Conservation (phyloP, 768 basidiomycete genomes). For the Boletus bicolor region DNA sequence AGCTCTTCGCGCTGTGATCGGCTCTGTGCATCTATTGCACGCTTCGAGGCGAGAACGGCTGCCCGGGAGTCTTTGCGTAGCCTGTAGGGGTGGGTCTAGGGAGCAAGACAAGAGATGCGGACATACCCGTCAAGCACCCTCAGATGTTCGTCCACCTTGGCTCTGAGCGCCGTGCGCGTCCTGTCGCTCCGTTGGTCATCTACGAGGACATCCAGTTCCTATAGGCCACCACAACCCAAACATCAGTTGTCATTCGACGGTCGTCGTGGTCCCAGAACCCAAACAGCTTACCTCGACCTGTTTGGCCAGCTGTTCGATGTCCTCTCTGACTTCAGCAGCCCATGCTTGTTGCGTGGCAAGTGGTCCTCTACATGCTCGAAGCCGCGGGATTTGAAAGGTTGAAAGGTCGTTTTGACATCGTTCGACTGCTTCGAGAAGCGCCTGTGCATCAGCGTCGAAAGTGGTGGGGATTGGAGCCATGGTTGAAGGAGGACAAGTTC, state of each 20-base stretch:
- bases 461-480: slow-evolving; percentile 66
- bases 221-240: background rate
- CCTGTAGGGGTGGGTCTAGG: slow-evolving; percentile 33
- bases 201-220: slow-evolving; percentile 67
- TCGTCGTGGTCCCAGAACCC: background rate
- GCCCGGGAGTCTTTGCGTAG: slow-evolving; percentile 60
- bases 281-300: slow-evolving; percentile 60
- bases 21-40: slow-evolving; percentile 59
- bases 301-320: slow-evolving; percentile 57
- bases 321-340: slow-evolving; percentile 73
- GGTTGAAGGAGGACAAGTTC: background rate
- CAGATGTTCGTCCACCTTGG: slow-evolving; percentile 48
- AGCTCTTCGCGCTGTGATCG: slow-evolving; percentile 68
- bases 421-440: slow-evolving; percentile 49
- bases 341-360: slow-evolving; percentile 67
- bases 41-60: slow-evolving; percentile 73
- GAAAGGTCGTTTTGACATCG: slow-evolving; percentile 61
- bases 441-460: slow-evolving; percentile 48
- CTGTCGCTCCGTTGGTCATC: slow-evolving; percentile 68
- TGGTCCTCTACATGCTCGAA: slow-evolving; percentile 68
- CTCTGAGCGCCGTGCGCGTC: slow-evolving; percentile 46
- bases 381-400: slow-evolving; percentile 71
- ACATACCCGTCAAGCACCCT: slow-evolving; percentile 51
- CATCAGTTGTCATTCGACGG: background rate
- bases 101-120: background rate